These are phyloP conservation scores for Rubia tinctorum DNA, from an alignment of 305 asterid species.

Conservation along the genomic window DNA sequence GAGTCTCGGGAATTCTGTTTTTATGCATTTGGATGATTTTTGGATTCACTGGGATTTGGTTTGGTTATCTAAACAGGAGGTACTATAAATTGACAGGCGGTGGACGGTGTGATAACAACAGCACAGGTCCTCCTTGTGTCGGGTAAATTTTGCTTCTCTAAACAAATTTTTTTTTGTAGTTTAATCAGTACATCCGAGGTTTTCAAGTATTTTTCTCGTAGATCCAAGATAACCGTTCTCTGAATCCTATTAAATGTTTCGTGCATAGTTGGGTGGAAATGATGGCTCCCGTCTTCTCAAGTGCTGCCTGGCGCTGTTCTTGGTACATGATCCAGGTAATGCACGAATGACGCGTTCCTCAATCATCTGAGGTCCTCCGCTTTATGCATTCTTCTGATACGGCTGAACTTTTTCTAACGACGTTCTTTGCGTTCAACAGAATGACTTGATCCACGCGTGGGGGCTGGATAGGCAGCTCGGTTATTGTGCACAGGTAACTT, in stretches of 20 bases:
- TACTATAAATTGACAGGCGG: conserved; percentile 57
- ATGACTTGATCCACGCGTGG: conserved; percentile 97
- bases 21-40: not conserved
- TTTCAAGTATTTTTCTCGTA: not conserved
- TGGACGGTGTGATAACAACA: conserved; percentile 57
- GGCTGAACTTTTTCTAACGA: conserved; percentile 3
- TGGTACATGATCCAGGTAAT: conserved; percentile 92
- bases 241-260: not conserved
- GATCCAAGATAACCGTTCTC: conserved; percentile 1
- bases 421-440: conserved; percentile 34
- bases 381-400: not conserved
- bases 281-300: conserved; percentile 98
- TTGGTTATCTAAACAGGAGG: conserved; percentile 47
- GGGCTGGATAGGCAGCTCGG: conserved; percentile 93
- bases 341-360: not conserved
- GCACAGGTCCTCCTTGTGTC: conserved; percentile 82
- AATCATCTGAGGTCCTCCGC: too few species aligned
- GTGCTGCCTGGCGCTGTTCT: conserved; percentile 92
- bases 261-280: conserved; percentile 88
- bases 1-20: not conserved
- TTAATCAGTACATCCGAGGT: not conserved
- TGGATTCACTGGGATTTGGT: conserved; percentile 8
- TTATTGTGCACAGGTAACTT: conserved; percentile 86
- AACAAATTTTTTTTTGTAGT: not conserved
- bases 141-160: conserved; percentile 53